Conservation (phyloP, 2,329 filamentous ascomycete species). For the Sordariomycetes sp. region DNA sequence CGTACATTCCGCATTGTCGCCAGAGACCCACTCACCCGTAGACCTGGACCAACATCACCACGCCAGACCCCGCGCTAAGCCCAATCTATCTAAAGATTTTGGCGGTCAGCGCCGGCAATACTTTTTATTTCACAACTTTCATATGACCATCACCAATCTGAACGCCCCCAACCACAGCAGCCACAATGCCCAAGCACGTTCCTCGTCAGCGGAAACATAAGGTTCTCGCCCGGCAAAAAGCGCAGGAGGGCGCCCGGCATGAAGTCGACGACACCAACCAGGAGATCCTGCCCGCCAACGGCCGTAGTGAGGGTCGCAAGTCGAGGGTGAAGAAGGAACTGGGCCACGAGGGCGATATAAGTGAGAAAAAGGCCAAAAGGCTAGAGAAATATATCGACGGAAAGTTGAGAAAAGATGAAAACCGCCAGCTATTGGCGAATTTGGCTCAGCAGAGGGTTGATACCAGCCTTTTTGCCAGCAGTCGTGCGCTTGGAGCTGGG, state of each 20-base stretch:
- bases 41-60: too few relatives aligned
- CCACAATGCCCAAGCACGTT: slow-evolving; percentile 47
- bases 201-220: slow-evolving; percentile 60
- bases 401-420: slow-evolving; percentile 93
- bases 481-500: slow-evolving; percentile 63
- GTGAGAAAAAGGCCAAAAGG: slow-evolving; percentile 56
- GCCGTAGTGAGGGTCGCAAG: slow-evolving; percentile 32
- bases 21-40: too few relatives aligned
- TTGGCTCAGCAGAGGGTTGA: slow-evolving; percentile 73
- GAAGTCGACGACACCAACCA: slow-evolving; percentile 28
- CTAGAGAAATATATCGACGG: slow-evolving; percentile 69
- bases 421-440: slow-evolving; percentile 72
- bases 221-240: slow-evolving; percentile 54
- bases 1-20: too few relatives aligned
- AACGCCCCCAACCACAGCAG: slow-evolving; percentile 7
- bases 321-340: slow-evolving; percentile 28
- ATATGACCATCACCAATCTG: slow-evolving; percentile 4
- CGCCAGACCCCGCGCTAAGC: slow-evolving; percentile 29
- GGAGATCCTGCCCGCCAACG: slow-evolving; percentile 19
- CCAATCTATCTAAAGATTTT: slow-evolving; percentile 15
- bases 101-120: slow-evolving; percentile 28
- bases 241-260: slow-evolving; percentile 29
- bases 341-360: slow-evolving; percentile 39
- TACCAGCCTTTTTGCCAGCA: slow-evolving; percentile 71
- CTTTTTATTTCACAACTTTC: slow-evolving; percentile 23